Evolutionary conservation across 169 alveolate genomes (phyloP).

Genomic region (Prorocentrum cordatum): DNA sequence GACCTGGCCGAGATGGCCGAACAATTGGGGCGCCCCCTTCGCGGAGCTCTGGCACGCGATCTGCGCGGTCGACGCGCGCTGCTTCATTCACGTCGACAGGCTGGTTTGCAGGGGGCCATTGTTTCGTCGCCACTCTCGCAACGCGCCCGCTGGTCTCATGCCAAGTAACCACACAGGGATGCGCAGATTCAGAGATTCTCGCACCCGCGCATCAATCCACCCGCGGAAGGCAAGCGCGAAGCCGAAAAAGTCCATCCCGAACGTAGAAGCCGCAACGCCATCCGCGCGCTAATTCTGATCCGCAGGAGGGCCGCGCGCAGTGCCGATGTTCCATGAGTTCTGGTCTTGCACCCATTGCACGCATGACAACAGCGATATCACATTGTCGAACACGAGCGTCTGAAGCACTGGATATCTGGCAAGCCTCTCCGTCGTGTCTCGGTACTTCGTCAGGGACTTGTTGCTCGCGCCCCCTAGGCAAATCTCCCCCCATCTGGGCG

Average conservation of each 20-base stretch:
- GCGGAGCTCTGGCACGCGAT: not conserved
- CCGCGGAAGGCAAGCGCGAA: not conserved
- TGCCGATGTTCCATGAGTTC: not conserved
- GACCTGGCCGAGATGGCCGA: not conserved
- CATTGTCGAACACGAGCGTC: not conserved
- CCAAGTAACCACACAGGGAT: not conserved
- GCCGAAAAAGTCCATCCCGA: not conserved
- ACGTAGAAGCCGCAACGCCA: not conserved
- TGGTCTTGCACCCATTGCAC: not conserved
- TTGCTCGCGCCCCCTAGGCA: too few relatives aligned
- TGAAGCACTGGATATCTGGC: conserved; percentile 9
- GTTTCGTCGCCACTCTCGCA: too few relatives aligned
- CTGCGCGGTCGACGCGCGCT: too few relatives aligned
- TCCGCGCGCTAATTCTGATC: conserved; percentile 14
- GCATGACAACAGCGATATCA: not conserved
- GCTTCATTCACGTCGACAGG: too few relatives aligned
- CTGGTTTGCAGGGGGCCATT: too few relatives aligned
- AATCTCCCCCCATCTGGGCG: too few relatives aligned
- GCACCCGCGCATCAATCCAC: conserved; percentile 8
- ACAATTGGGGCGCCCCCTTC: not conserved
- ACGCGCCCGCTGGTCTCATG: too few relatives aligned
- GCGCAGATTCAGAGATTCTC: not conserved
- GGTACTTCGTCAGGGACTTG: conserved; percentile 8
- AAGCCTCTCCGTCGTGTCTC: not conserved
- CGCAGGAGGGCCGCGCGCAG: not conserved